Conservation (phyloP, 805 yeast species). For the Myxozyma sirexii region DNA sequence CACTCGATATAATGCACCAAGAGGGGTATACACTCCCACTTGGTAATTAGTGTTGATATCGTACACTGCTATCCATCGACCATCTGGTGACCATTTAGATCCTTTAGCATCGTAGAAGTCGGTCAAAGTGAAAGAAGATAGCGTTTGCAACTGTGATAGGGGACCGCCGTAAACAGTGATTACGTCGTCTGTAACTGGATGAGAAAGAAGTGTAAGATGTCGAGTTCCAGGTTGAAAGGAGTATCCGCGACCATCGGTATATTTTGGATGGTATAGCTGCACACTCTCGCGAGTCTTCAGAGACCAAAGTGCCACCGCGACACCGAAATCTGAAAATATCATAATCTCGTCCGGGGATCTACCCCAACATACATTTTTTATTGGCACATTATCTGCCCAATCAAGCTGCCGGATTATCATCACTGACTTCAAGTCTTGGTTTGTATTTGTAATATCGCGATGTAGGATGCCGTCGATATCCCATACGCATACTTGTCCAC, state of each 20-base stretch:
- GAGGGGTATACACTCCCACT: slow-evolving; percentile 26
- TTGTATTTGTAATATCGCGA: background rate
- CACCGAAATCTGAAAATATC: slow-evolving; percentile 30
- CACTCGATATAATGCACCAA: slow-evolving; percentile 23
- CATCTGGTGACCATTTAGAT: slow-evolving; percentile 32
- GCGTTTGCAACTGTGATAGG: background rate
- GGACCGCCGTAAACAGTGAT: slow-evolving; percentile 25
- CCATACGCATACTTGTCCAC: slow-evolving; percentile 26
- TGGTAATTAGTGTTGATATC: slow-evolving; percentile 21
- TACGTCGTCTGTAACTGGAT: slow-evolving; percentile 29
- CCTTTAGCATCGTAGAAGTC: slow-evolving; percentile 24
- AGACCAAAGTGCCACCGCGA: slow-evolving; percentile 30
- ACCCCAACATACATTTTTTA: slow-evolving; percentile 27
- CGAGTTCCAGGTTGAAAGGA: slow-evolving; percentile 27
- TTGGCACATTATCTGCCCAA: slow-evolving; percentile 32
- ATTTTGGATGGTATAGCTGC: slow-evolving; percentile 27
- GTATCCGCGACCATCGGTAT: slow-evolving; percentile 11
- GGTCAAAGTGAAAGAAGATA: slow-evolving; percentile 8
- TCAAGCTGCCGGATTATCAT: slow-evolving; percentile 21
- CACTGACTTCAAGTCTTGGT: slow-evolving; percentile 21
- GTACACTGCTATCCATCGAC: slow-evolving; percentile 31
- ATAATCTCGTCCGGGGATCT: slow-evolving; percentile 29
- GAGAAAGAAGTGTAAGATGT: slow-evolving; percentile 27
- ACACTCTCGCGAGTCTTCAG: slow-evolving; percentile 12
- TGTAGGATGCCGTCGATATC: slow-evolving; percentile 20